Evolutionary conservation across 345 rosid species (phyloP).

Genomic region (Heritiera littoralis): DNA sequence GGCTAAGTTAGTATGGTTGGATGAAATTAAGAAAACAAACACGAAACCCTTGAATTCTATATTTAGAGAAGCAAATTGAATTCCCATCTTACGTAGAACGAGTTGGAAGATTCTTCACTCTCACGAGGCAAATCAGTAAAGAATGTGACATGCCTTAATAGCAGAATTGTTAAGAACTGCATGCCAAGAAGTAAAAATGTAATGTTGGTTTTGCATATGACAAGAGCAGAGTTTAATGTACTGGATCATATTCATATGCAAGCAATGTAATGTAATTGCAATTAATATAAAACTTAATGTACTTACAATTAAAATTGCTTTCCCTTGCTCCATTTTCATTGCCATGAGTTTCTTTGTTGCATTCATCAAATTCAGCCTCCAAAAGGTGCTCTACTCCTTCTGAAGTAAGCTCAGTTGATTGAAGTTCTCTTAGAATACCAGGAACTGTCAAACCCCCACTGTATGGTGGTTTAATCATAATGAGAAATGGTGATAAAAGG

Average conservation of each 20-base stretch:
- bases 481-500: background rate
- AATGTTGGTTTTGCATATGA: background rate
- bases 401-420: background rate
- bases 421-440: background rate
- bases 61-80: background rate
- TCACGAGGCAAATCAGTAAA: background rate
- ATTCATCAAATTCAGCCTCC: conserved; percentile 11
- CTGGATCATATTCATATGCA: background rate
- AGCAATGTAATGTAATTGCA: too few relatives aligned
- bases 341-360: background rate
- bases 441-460: conserved; percentile 7
- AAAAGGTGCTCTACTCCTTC: background rate
- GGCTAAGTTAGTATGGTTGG: background rate
- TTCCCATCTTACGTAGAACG: background rate
- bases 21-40: background rate
- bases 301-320: background rate
- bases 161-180: background rate
- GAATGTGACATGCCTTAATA: background rate
- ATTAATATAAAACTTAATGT: too few relatives aligned
- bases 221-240: background rate
- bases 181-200: background rate
- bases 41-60: background rate
- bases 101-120: background rate
- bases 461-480: background rate
- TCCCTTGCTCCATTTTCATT: background rate